A percentile compares a stretch with the other conserved stretches of the same genome.
These are phyloP conservation scores for Camellia japonica DNA, from an alignment of 148 eudicot genomes.

Conservation along the genomic window DNA sequence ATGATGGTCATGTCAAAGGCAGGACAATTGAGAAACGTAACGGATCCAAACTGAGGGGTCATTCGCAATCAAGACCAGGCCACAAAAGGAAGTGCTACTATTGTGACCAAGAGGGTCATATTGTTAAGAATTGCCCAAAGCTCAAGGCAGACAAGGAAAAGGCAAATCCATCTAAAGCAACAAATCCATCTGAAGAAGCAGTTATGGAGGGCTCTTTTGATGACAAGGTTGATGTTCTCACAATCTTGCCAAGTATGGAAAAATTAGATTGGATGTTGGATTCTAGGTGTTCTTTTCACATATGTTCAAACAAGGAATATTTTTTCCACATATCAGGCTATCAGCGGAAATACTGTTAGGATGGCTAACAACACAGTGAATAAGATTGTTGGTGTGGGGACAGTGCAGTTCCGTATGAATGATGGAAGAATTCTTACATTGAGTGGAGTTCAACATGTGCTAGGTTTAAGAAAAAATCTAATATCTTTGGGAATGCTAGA, in stretches of 20 bases:
- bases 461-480: too few relatives aligned
- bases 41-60: too few relatives aligned
- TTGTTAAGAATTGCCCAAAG: not conserved
- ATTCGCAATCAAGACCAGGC: not conserved
- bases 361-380: too few relatives aligned
- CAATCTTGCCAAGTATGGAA: not conserved
- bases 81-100: not conserved
- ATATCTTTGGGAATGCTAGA: too few relatives aligned
- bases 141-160: not conserved
- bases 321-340: not conserved
- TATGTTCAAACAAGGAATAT: not conserved
- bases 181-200: not conserved
- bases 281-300: not conserved
- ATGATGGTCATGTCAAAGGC: too few relatives aligned
- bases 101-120: not conserved
- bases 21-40: too few relatives aligned
- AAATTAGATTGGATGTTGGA: not conserved
- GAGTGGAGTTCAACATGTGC: too few relatives aligned
- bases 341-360: not conserved
- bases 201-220: not conserved
- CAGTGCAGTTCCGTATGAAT: too few relatives aligned
- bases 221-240: not conserved
- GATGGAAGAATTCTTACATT: too few relatives aligned
- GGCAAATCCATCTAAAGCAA: not conserved
- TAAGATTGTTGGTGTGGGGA: too few relatives aligned